Evolutionary conservation across 129 eudicot genomes (phyloP).

Genomic region (Arctium lappa): DNA sequence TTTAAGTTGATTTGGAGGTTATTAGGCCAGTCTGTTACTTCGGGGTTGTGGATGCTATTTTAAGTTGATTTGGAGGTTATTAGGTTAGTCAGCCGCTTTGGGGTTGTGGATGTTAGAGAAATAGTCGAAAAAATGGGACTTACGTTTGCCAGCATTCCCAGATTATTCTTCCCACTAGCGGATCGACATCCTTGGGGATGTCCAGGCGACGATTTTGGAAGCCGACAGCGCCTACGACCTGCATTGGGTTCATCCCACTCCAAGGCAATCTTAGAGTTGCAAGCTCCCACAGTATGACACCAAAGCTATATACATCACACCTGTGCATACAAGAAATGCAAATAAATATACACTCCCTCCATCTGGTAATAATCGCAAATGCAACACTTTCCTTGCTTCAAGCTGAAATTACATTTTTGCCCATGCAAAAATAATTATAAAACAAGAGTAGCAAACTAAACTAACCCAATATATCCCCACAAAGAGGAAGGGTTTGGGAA

Average conservation of each 20-base stretch:
- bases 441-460: neutral
- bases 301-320: slow-evolving; percentile 98
- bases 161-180: slow-evolving; percentile 83
- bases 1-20: no score
- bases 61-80: neutral
- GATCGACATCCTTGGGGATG: slow-evolving; percentile 89
- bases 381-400: neutral
- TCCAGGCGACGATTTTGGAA: slow-evolving; percentile 95
- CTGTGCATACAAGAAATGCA: slow-evolving; percentile 37
- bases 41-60: neutral
- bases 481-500: neutral
- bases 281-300: slow-evolving; percentile 94
- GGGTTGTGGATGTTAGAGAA: neutral
- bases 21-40: neutral
- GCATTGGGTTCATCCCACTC: slow-evolving; percentile 99
- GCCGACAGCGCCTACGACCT: slow-evolving; percentile 99
- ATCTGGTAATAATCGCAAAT: neutral
- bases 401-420: slow-evolving; percentile 4
- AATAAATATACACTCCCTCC: neutral
- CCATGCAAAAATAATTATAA: neutral
- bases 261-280: slow-evolving; percentile 92
- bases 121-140: slow-evolving; percentile 13
- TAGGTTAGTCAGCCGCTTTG: neutral
- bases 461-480: neutral
- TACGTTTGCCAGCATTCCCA: slow-evolving; percentile 99